Evolutionary conservation across 1,284 basidiomycete genomes (phyloP).

Genomic region (Cutaneotrichosporon sp.): DNA sequence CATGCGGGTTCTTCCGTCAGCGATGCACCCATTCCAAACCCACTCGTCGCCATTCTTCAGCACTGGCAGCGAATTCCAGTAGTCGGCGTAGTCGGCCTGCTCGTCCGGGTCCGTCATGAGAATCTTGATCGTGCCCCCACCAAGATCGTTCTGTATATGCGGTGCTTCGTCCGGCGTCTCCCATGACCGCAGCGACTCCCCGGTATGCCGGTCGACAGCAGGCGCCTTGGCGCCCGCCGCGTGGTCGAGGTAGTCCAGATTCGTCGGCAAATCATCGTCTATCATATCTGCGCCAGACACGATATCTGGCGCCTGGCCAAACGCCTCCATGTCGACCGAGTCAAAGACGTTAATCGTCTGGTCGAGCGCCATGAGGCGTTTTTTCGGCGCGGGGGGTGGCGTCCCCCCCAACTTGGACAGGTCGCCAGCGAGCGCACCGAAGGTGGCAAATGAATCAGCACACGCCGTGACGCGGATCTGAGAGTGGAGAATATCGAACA

Average conservation of each 20-base stretch:
- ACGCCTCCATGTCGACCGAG: constrained; percentile 79
- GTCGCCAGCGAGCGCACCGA: constrained; percentile 40
- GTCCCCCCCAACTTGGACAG: constrained; percentile 29
- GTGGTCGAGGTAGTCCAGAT: constrained; percentile 78
- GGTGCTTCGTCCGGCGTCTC: constrained; percentile 52
- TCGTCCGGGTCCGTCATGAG: constrained; percentile 57
- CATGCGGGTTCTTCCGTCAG: constrained; percentile 19
- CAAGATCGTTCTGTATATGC: constrained; percentile 81
- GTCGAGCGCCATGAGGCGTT: constrained; percentile 24
- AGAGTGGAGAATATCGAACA: constrained; percentile 28
- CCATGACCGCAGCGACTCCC: constrained; percentile 39
- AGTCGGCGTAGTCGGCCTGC: constrained; percentile 63
- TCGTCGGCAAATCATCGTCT: constrained; percentile 81
- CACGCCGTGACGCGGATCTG: constrained; percentile 43
- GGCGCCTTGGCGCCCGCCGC: constrained; percentile 43
- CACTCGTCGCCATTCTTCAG: constrained; percentile 45
- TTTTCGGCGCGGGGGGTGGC: background rate
- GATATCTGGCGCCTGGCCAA: constrained; percentile 60
- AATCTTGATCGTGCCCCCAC: constrained; percentile 79
- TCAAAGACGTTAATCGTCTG: constrained; percentile 52
- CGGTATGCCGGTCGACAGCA: constrained; percentile 61
- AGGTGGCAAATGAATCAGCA: constrained; percentile 47
- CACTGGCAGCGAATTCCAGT: constrained; percentile 60
- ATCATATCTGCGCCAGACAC: constrained; percentile 76
- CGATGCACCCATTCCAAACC: constrained; percentile 6